phyloP scores from a whole-genome alignment of 495 filamentous ascomycete genomes.

The Neurospora sp. region DNA sequence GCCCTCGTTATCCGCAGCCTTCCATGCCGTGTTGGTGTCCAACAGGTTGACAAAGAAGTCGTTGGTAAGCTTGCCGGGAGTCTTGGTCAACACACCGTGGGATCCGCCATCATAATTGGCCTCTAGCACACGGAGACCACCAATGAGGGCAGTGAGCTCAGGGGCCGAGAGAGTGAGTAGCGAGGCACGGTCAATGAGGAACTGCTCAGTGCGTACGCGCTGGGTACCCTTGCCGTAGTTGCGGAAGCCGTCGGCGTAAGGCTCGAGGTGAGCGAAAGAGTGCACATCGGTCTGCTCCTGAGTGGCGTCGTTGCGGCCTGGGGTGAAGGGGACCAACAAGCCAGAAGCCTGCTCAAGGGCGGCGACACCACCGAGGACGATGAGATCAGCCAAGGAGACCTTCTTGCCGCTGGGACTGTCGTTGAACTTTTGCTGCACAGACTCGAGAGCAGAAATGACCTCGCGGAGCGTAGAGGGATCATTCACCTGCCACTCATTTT shows the following conservation, averaged over 20 bases:
- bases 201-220: conserved; percentile 52
- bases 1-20: conserved; percentile 31
- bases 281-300: conserved; percentile 55
- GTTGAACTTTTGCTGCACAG: conserved; percentile 54
- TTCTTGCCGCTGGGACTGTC: conserved; percentile 50
- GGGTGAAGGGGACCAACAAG: conserved; percentile 35
- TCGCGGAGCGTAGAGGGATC: conserved; percentile 48
- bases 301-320: conserved; percentile 40
- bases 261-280: conserved; percentile 53
- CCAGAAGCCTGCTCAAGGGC: conserved; percentile 59
- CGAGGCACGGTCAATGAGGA: conserved; percentile 57
- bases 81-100: conserved; percentile 52
- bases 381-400: conserved; percentile 61
- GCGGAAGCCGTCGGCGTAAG: conserved; percentile 59
- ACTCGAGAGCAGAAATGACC: conserved; percentile 48
- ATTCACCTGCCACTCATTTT: conserved; percentile 60
- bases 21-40: conserved; percentile 55
- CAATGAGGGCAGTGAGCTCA: conserved; percentile 56
- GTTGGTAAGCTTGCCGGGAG: conserved; percentile 56
- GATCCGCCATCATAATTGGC: conserved; percentile 56
- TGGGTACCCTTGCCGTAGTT: conserved; percentile 53
- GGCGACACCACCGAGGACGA: conserved; percentile 57
- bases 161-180: conserved; percentile 57
- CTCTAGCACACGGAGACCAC: conserved; percentile 55
- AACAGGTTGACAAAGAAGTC: conserved; percentile 71